Base-by-base conservation (phyloP, 352 stramenopile species). In the Phytophthora sp. region DNA sequence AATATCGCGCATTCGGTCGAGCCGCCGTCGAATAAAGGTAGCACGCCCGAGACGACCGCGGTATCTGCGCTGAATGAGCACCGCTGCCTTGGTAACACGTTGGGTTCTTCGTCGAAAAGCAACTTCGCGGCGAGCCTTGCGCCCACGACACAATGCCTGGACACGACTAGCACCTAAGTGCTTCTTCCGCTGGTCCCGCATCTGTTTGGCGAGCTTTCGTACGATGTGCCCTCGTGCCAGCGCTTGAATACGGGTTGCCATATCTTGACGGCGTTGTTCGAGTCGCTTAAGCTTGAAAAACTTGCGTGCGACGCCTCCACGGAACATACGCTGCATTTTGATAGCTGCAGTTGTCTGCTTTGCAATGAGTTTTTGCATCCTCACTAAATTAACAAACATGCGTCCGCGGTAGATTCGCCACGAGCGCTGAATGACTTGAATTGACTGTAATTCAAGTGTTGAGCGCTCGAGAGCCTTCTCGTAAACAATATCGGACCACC, bases 41-140 rank as follows among this genome's bases (percentile, higher is more conserved):
- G 77, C 84, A n/a, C 80, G 78, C 0, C 80, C 82, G 4, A 94
- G 71, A 6, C 84, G 80, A 7, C 84, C 81, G 27, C 86, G 82
- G 46, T 94, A 94, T 24, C 80, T 69, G 7, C 82, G 74, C 53
- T 93, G 86, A 31, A 94, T 91, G 4, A 84, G 18, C 11, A 80
- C 57, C 1, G 86, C 86, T 1, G 86, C 83, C 12, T 72, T 57
- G 0, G 71, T 85, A 29, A 89, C 47, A 1, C 35, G 53, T 13
- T 66, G 57, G 4, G 63, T 71, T 9, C 63, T 64, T 13, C 62
- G 64, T n/a, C 57, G 27, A 16, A 55, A 12, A 6, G 57, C 57
- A 35, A 89, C 52, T n/a, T 74, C 56, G 18, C 69, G 66, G 4
- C 85, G 69, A 42, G 66, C 64, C 33, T 87, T 82, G 21, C 77